These are phyloP conservation scores for Candida gorgasii DNA, from an alignment of 805 yeast genomes.

Conservation along the genomic window DNA sequence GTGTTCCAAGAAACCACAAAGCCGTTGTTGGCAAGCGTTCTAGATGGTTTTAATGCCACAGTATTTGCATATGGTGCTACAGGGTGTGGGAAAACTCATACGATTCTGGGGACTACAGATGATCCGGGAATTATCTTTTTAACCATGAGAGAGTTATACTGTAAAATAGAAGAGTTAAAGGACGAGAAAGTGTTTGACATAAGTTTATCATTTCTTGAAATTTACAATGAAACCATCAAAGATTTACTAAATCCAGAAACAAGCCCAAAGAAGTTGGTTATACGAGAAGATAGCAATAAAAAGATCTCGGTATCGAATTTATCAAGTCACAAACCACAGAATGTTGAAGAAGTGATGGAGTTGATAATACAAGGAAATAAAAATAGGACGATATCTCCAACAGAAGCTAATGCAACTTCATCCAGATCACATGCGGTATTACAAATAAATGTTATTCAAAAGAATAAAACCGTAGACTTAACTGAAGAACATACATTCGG, in stretches of 20 bases:
- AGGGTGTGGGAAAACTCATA: conserved; percentile 96
- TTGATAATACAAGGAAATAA: conserved; percentile 69
- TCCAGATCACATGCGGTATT: conserved; percentile 94
- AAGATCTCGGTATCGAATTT: conserved; percentile 72
- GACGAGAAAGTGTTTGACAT: conserved; percentile 62
- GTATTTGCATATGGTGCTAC: conserved; percentile 97
- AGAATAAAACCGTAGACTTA: conserved; percentile 59
- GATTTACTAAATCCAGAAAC: conserved; percentile 70
- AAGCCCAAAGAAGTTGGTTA: conserved; percentile 46
- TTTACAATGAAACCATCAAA: conserved; percentile 85
- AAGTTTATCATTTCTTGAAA: conserved; percentile 75
- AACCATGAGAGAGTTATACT: conserved; percentile 75
- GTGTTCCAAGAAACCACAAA: conserved; percentile 67
- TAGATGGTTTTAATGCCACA: conserved; percentile 88
- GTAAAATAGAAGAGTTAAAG: conserved; percentile 52
- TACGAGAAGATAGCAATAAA: conserved; percentile 71
- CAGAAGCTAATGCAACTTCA: conserved; percentile 87
- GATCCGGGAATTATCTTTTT: conserved; percentile 79
- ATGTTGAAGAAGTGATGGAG: conserved; percentile 77
- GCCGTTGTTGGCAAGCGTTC: conserved; percentile 69
- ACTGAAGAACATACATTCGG: conserved; percentile 72
- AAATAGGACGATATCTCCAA: conserved; percentile 81
- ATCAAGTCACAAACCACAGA: conserved; percentile 58
- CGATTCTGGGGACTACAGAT: conserved; percentile 73
- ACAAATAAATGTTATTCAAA: conserved; percentile 71